Evolutionary conservation across 441 rosid species (phyloP), one percentile per base, ranked within the genome.

Genomic region (Adansonia madagascariensis): DNA sequence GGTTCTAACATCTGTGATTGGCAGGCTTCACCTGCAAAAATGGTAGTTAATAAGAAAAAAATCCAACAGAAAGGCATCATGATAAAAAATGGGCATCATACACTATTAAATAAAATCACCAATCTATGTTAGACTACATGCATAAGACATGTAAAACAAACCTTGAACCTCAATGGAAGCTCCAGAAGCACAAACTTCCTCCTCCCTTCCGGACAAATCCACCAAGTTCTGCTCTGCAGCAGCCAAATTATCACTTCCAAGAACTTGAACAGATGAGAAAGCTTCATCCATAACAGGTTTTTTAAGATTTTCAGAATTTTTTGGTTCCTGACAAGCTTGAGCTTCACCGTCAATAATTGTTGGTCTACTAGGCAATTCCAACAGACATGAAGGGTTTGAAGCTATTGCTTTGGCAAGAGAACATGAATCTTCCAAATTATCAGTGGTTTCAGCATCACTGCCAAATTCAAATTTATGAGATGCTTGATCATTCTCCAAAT

Each of bases 81-180:
- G 14, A 27, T 3, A 59, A 22, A 22, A 8, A 27, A 57, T 2
- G 62, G 10, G 10, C 31, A 3, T 10, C 35, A 27, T 22, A 62
- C 41, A 35, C 4, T 35, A 35, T 35, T 35, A 35, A 35, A 35
- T 35, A 35, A 35, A 35, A 35, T 35, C 41, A 35, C 41, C 41
- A 35, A 66, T 66, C 47, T 12, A 39, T 49, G 76, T 75, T 61
- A 39, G 79, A 78, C 14, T 35, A 52, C 68, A 80, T 6, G 78
- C 82, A 80, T 71, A 74, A 73, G 81, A 81, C 80, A 77, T 65
- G 77, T 76, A 27, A 80, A 80, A 85, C 90, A 80, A 80, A 93
- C 98, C 98, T 91, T 76, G 90, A 80, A 85, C 87, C 82, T 83
- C 84, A 79, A 85, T 78, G 59, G 80, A 75, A 77, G 80, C 82